Evolutionary conservation across 768 basidiomycete species (phyloP), one percentile per base, ranked within the genome.

Genomic region (Boletus subparvulus): DNA sequence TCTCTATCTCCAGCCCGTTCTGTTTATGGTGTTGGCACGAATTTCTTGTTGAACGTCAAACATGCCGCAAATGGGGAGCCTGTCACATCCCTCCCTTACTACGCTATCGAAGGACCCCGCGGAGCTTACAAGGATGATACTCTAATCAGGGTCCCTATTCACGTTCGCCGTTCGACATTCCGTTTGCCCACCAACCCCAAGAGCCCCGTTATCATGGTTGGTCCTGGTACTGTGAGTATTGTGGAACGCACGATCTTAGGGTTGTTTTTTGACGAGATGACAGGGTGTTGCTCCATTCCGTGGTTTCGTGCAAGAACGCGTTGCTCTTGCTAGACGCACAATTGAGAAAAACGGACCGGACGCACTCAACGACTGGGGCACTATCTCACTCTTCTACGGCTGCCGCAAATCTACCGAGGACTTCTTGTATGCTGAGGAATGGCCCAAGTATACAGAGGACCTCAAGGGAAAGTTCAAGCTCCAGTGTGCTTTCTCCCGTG

Each of bases 221-320:
- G 97, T 41, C 97, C 97, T 59, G 97, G 97, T 51, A 99, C 95
- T 55, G 94, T 96, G 70, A 77, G 92, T 83, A 40, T 39, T 45
- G 19, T 24, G 1, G 9, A 30, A 30, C 33, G 14, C 19, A 28
- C 52, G 4, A 26, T 24, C 9, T 33, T 9, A n/a, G 42, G 12
- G 2, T 41, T 14, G 11, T 52, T 47, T 58, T 45, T 44, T 59
- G 62, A 63, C 45, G 40, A 47, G 21, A 42, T 59, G 40, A 60
- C 55, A 96, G 94, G 97, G 97, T 78, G 94, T 99, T 54, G 97
- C 97, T 45, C 97, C 97, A 10, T 99, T 99, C 92, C 91, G 97
- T 59, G 97, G 96, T 3, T 99, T 99, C 74, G 83, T 98, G 10
- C 97, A 99, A 75, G 97, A 99, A 72, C 92, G 97, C 63, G 88